Base-by-base conservation (phyloP, 805 yeast species). In the Barnettozyma californica region DNA sequence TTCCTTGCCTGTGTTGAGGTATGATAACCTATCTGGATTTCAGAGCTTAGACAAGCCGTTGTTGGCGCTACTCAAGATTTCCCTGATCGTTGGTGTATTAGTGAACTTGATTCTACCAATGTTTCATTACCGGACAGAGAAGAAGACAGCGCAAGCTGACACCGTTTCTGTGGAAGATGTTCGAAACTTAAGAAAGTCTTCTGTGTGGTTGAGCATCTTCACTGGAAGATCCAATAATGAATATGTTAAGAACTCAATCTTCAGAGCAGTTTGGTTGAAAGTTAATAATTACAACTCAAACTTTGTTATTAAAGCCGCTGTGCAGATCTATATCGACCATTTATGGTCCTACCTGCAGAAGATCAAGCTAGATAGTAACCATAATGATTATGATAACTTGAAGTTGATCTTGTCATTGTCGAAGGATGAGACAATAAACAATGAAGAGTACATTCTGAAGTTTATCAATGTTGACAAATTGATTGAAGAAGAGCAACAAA, bases 1-100 rank as follows among this genome's bases (percentile, higher is more conserved):
- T 47, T 71, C 80, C 0, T 53, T 77, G 40, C 83, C 83, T 10
- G 60, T 67, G n/a, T 57, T 68, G 35, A 62, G 66, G 19, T 65
- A 59, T 43, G 65, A 65, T 41, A 53, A 58, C 26, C 21, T 40
- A 4, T 56, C 67, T 10, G 65, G 64, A 6, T 50, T 64, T 27
- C 53, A 54, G 43, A 48, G 59, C 35, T 38, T 64, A n/a, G 53
- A 52, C 25, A 52, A 65, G 35, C 61, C 68, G 2, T 43, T 68
- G 8, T 36, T 62, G 16, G 52, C 62, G 5, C 39, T 68, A 11
- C 44, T 64, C 13, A 66, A 64, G 49, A 36, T 64, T 21, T 31
- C 46, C 9, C 53, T 68, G 7, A 46, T 68, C 16, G 35, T 63
- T 27, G 59, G 57, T 9, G 65, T 66, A 14, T 37, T 63, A 3